Evolutionary conservation across 257 asterid genomes (phyloP), one percentile per base, ranked within the genome.

Genomic region (Nicotiana benthamiana): DNA sequence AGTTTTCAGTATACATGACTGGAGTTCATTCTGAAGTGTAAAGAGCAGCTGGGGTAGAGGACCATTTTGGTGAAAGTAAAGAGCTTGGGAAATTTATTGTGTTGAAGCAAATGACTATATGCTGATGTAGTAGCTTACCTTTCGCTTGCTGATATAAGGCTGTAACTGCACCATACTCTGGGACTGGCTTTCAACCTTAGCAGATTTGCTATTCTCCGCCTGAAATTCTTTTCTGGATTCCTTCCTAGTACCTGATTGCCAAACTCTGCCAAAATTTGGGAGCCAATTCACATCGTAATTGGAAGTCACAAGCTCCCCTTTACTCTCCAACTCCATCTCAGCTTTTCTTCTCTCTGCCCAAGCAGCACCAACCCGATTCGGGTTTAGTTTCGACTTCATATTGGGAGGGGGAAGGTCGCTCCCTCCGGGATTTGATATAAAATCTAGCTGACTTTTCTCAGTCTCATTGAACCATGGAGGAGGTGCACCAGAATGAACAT

Each of bases 331-430:
- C 86, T 93, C 95, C 89, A 93, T 83, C 89, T 95, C 98, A 65
- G 86, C 90, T 86, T 88, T 92, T 89, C 97, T 91, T 87, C 92
- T 90, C 91, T 95, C 99, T 57, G 99, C 98, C 98, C 97, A 93
- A 83, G 99, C 97, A 86, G 98, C 99, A 87, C 99, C 98, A 81
- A 95, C 97, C 62, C 97, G 91, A 86, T 92, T 95, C 9, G 94
- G 98, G 88, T 95, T 95, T 88, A 93, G 62, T 86, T 90, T 93
- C 28, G 94, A 81, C 82, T 89, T 92, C 79, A 79, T 83, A 46
- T 4, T 59, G 1, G 34, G 65, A 67, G 90, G 67, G 59, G 34
- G 57, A 77, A n/a, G 27, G 43, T 80, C 81, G 78, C 79, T 30
- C 18, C 9, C 6, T 72, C 87, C 89, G 18, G 86, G 61, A 75